These are phyloP conservation scores for Venturia aucupariae DNA, from an alignment of 2,329 filamentous ascomycete species.

Conservation along the genomic window DNA sequence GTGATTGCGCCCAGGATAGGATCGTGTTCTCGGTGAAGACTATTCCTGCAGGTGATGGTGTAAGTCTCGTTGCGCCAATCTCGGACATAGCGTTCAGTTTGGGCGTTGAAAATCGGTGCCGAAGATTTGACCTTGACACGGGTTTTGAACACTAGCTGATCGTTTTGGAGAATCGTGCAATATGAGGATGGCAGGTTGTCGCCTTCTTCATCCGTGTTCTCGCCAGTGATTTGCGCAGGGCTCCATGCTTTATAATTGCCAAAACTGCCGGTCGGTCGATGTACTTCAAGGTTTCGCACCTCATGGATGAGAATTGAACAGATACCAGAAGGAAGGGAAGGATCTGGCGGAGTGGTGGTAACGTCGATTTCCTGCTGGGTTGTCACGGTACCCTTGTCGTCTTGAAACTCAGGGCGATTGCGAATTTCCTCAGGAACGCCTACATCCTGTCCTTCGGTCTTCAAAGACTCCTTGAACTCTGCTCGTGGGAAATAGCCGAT, in stretches of 20 bases:
- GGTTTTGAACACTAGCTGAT: neutral
- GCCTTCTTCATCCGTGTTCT: slow-evolving; percentile 50
- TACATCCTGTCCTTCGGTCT: slow-evolving; percentile 39
- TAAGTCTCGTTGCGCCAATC: slow-evolving; percentile 4
- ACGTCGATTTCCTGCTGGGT: slow-evolving; percentile 61
- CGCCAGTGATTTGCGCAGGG: slow-evolving; percentile 27
- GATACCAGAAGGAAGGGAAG: slow-evolving; percentile 54
- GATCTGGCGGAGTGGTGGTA: slow-evolving; percentile 55
- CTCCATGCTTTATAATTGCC: slow-evolving; percentile 34
- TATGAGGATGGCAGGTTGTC: slow-evolving; percentile 46
- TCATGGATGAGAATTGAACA: slow-evolving; percentile 64
- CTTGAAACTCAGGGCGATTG: slow-evolving; percentile 53
- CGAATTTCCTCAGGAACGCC: slow-evolving; percentile 46
- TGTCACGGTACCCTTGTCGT: slow-evolving; percentile 52
- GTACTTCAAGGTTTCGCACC: slow-evolving; percentile 57
- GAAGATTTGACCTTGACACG: slow-evolving; percentile 1
- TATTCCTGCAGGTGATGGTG: neutral
- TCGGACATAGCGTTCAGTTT: neutral
- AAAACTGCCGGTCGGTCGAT: slow-evolving; percentile 46
- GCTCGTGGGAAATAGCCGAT: slow-evolving; percentile 59
- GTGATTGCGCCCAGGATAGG: neutral
- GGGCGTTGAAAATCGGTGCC: slow-evolving; percentile 1
- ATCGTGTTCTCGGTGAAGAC: slow-evolving; percentile 1
- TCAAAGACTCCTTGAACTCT: slow-evolving; percentile 48
- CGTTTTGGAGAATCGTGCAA: slow-evolving; percentile 1